phyloP scores from a whole-genome alignment of 2,329 filamentous ascomycete species.

The Lizonia empirigonia region DNA sequence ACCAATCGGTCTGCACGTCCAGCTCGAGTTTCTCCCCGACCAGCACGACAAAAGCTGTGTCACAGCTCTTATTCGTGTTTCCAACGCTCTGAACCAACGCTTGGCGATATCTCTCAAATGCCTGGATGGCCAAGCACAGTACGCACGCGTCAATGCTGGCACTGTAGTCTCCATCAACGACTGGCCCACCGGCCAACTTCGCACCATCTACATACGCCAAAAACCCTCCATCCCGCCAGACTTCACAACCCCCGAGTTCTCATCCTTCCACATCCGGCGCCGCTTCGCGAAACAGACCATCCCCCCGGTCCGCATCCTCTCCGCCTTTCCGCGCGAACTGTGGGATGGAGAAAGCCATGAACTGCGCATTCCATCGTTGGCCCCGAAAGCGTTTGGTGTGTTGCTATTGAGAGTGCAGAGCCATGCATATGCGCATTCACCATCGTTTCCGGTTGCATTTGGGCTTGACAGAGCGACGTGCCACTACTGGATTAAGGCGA shows the following conservation, averaged over 20 bases:
- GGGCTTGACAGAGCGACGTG: slow-evolving; percentile 27
- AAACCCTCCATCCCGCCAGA: slow-evolving; percentile 28
- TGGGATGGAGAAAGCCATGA: slow-evolving; percentile 24
- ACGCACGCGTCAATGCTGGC: slow-evolving; percentile 50
- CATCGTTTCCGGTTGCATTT: slow-evolving; percentile 28
- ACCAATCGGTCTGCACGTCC: slow-evolving; percentile 30
- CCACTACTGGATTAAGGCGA: slow-evolving; percentile 34
- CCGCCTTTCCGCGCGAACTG: slow-evolving; percentile 20
- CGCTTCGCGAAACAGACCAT: slow-evolving; percentile 21
- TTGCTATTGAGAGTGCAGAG: slow-evolving; percentile 26
- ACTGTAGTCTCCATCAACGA: slow-evolving; percentile 58
- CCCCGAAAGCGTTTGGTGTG: slow-evolving; percentile 20
- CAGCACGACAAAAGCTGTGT: slow-evolving; percentile 21
- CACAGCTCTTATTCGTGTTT: slow-evolving; percentile 30
- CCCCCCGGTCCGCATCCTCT: slow-evolving; percentile 27
- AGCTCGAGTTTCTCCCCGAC: slow-evolving; percentile 30
- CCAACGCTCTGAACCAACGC: slow-evolving; percentile 29
- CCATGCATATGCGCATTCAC: slow-evolving; percentile 21
- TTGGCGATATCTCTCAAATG: slow-evolving; percentile 32
- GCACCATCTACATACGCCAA: slow-evolving; percentile 33
- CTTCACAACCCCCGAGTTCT: slow-evolving; percentile 29
- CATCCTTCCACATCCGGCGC: slow-evolving; percentile 27
- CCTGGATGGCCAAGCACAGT: slow-evolving; percentile 43
- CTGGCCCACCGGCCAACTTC: slow-evolving; percentile 33
- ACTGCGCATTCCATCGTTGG: slow-evolving; percentile 20